Base-by-base conservation (phyloP, 2,329 filamentous ascomycete genomes). In the Fusarium sp. region DNA sequence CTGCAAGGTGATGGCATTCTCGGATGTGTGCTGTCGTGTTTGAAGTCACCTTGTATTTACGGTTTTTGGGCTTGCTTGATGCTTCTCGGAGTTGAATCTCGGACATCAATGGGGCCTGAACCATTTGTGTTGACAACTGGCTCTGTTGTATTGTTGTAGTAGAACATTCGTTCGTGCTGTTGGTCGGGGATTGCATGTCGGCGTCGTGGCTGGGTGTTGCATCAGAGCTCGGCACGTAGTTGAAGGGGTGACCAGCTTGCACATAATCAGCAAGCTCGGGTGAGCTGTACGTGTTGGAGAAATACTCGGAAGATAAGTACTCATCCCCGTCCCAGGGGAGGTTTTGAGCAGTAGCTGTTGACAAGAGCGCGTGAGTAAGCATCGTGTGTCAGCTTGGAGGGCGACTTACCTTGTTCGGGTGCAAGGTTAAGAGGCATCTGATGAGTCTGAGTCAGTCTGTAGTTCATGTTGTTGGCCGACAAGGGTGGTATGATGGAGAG, bases 141-240 rank as follows among this genome's bases (percentile, higher is more conserved):
- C 3, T 32, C 9, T 32, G 28, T 30, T 16, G 28, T 2, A 5
- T 18, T 11, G 0, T 32, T 5, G 9, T 1, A 21, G 46, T 3
- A 3, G 3, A 32, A 18, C 0, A 3, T 23, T 32, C 21, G 4
- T 5, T n/a, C 0, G 19, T n/a, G 32, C 6, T n/a, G 9, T 3
- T 16, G 5, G 13, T 32, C 0, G 19, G 21, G 5, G 46, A 11
- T 12, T 9, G 5, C 21, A 23, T 50, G 4, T 18, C 15, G 15
- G 19, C 19, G 25, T 16, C 13, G 19, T 30, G 30, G 2, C 4
- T 33, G 0, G 7, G 30, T 6, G 15, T 4, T 32, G 28, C 5
- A 5, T 4, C 5, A n/a, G 21, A 5, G 28, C 3, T 49, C 13
- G 21, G 10, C 5, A 50, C 4, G 10, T 33, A 50, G 15, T n/a